Evolutionary conservation across 2,329 filamentous ascomycete species (phyloP).

Genomic region (Fusarium napiforme): DNA sequence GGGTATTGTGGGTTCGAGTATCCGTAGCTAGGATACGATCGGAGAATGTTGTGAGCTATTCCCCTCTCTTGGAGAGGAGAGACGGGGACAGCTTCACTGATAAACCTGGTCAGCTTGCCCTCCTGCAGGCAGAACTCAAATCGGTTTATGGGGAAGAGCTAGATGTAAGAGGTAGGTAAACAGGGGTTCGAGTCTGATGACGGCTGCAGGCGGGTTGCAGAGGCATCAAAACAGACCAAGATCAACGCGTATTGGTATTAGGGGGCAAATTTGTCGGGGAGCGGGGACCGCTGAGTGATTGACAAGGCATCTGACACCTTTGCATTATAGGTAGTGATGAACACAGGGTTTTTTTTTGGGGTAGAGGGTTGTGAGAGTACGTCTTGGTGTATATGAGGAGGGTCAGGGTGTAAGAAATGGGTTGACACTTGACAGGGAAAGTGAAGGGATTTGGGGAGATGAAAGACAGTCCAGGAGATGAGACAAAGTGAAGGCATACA

Average conservation of each 20-base stretch:
- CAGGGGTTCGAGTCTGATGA: constrained; percentile 40
- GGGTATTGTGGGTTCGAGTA: constrained; percentile 15
- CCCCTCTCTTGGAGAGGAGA: constrained; percentile 32
- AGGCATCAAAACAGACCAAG: constrained; percentile 32
- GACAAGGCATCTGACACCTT: constrained; percentile 35
- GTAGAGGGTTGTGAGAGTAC: neutral
- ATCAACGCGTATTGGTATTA: constrained; percentile 35
- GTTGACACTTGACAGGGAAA: constrained; percentile 13
- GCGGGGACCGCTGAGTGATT: constrained; percentile 34
- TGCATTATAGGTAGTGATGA: constrained; percentile 23
- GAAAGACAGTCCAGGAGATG: constrained; percentile 6
- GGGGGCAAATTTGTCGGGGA: constrained; percentile 33
- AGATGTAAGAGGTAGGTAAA: constrained; percentile 24
- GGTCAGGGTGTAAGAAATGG: constrained; percentile 17
- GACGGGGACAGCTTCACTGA: constrained; percentile 35
- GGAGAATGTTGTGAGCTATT: constrained; percentile 25
- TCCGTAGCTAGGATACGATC: constrained; percentile 7
- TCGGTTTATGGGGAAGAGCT: constrained; percentile 42
- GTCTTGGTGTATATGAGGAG: constrained; percentile 1
- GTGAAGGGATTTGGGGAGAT: constrained; percentile 3
- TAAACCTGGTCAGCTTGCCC: constrained; percentile 43
- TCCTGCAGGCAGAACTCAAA: constrained; percentile 37
- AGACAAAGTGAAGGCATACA: constrained; percentile 16
- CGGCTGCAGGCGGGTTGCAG: constrained; percentile 36
- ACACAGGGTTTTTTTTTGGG: constrained; percentile 14